Base-by-base conservation (phyloP, 345 rosid genomes). In the Linum lewisii region DNA sequence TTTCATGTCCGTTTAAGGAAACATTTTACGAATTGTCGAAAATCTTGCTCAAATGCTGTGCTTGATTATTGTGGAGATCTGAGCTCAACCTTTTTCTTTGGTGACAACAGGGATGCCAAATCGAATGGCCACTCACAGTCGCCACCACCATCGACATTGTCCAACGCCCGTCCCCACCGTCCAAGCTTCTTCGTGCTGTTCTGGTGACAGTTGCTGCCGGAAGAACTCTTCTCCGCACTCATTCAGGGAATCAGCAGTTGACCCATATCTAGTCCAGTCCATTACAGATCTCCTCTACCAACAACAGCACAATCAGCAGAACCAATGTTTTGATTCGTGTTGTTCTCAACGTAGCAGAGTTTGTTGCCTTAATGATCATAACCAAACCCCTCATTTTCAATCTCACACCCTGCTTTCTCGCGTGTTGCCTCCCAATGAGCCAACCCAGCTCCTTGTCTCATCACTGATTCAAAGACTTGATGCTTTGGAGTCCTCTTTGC, bases 91-190 rank as follows among this genome's bases (percentile, higher is more conserved):
- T 42, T 42, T 42, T 42, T 42, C 16, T 1, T 42, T 16, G 47
- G 47, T 42, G 11, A 42, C 47, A 8, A 11, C 47, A 42, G 47
- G 47, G 18, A 42, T 16, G 47, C 13, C 63, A 38, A 24, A 45
- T 51, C 24, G 24, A 60, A 83, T 90, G 97, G 88, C 86, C 8
- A 73, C 76, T 25, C 77, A 68, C 68, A 71, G 75, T 61, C 81
- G 69, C 69, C 73, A 37, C 69, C 55, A 44, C 58, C 66, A 54
- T 61, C 75, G 65, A 9, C 70, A 49, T n/a, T 24, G 32, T 10
- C 61, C 61, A 42, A 52, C 23, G 51, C 49, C 62, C 16, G 22
- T 32, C 24, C 23, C 50, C 52, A 7, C 29, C 58, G 24, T 60
- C 61, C 16, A 71, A 64, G 34, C 72, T 49, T 21, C 65, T 57